Conservation (phyloP, 2,329 filamentous ascomycete genomes). For the Chaetomium olivaceum region DNA sequence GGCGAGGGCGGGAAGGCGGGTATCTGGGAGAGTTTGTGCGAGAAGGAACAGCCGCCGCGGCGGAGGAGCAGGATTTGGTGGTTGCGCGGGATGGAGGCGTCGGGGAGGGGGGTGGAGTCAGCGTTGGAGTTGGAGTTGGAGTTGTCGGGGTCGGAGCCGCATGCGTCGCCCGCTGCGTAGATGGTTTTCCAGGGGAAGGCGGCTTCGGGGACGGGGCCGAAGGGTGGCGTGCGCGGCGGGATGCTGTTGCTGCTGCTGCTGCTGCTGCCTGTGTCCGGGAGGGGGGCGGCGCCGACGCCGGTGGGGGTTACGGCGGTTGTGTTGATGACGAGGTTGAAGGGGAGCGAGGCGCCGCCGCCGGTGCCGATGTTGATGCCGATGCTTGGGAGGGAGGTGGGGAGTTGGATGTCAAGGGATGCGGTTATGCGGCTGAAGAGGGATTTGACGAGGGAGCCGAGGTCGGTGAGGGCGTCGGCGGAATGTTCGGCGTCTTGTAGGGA, state of each 20-base stretch:
- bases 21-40: conserved; percentile 80
- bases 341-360: conserved; percentile 16
- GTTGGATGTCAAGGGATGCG: conserved; percentile 43
- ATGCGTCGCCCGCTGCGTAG: conserved; percentile 71
- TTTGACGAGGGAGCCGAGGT: conserved; percentile 48
- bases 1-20: conserved; percentile 68
- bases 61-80: conserved; percentile 81
- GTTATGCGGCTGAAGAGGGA: conserved; percentile 49
- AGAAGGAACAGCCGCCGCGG: conserved; percentile 83
- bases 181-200: conserved; percentile 68
- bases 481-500: conserved; percentile 17
- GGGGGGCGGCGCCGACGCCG: conserved; percentile 52
- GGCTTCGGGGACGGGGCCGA: conserved; percentile 37
- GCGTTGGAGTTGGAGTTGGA: background rate
- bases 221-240: conserved; percentile 30
- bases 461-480: conserved; percentile 19
- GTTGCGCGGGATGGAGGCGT: conserved; percentile 51
- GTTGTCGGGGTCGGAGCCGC: conserved; percentile 38
- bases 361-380: background rate
- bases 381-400: conserved; percentile 29
- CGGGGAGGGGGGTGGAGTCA: conserved; percentile 47
- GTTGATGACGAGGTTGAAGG: conserved; percentile 41
- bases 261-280: conserved; percentile 44
- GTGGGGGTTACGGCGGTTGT: conserved; percentile 40
- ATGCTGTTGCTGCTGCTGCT: background rate